These are phyloP conservation scores for Tolypocladium pustulatum DNA, from an alignment of 2,329 filamentous ascomycete species.

Conservation along the genomic window DNA sequence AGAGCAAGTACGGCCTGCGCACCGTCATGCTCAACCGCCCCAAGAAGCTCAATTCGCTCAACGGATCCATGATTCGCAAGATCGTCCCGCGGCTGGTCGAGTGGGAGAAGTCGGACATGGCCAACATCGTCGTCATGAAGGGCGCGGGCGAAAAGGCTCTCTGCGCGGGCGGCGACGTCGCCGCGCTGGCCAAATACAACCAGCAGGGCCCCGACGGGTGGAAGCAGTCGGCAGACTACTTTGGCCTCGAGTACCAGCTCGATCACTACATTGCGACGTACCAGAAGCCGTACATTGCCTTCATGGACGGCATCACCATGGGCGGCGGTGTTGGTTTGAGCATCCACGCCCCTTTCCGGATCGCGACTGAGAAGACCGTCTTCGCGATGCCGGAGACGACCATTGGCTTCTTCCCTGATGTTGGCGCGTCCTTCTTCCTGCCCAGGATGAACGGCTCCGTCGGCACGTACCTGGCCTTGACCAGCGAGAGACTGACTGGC, in stretches of 20 bases:
- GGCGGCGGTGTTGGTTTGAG: conserved; percentile 91
- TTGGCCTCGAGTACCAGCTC: conserved; percentile 89
- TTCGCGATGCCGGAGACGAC: conserved; percentile 99
- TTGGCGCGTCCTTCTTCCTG: conserved; percentile 92
- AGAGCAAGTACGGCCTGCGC: conserved; percentile 77
- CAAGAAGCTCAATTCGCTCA: conserved; percentile 82
- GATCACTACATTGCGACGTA: conserved; percentile 95
- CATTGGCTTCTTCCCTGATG: conserved; percentile 97
- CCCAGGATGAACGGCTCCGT: conserved; percentile 77
- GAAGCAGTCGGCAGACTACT: conserved; percentile 71
- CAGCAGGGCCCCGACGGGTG: conserved; percentile 57
- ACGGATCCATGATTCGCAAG: conserved; percentile 90
- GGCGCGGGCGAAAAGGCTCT: conserved; percentile 77
- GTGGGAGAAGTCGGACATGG: conserved; percentile 91
- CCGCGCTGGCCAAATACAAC: conserved; percentile 66
- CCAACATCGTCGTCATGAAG: conserved; percentile 87
- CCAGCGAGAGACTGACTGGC: conserved; percentile 72
- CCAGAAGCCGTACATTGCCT: conserved; percentile 81
- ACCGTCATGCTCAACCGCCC: conserved; percentile 92
- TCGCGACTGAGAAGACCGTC: conserved; percentile 88
- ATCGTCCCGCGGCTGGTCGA: conserved; percentile 82
- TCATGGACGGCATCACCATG: conserved; percentile 99
- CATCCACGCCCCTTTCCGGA: conserved; percentile 89
- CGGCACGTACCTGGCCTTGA: conserved; percentile 88
- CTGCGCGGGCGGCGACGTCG: conserved; percentile 89